Evolutionary conservation across 2,329 filamentous ascomycete genomes (phyloP), one percentile per base, ranked within the genome.

Genomic region (Colletotrichum spaethianum): DNA sequence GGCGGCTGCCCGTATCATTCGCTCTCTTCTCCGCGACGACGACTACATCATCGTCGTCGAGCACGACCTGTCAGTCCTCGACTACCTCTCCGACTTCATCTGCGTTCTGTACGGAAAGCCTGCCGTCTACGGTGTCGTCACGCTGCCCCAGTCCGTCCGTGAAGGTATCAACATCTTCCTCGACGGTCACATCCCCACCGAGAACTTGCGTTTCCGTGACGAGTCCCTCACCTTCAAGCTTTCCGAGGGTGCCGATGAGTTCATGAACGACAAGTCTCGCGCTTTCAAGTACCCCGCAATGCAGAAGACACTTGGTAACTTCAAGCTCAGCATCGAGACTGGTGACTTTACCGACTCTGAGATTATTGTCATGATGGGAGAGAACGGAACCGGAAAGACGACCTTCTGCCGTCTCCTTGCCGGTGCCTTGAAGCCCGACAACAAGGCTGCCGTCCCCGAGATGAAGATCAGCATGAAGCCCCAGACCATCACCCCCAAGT

Each of bases 391-490:
- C 44, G 97, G 97, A 82, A 98, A 99, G 89, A 99, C 96, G 1
- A 99, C 96, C 6, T 99, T 99, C 89, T 98, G 96, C 88, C 94
- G 93, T 81, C 93, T 99, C 86, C 89, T 99, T 76, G 96, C 96
- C 70, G 97, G 97, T 80, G 94, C 93, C 48, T 89, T 97, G 77
- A 96, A 98, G 86, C 96, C 97, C 11, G 97, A 99, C 78, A 91
- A 90, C 77, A 91, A 88, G 75, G 87, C 90, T 78, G 91, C 91
- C 78, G 90, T 99, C 20, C 96, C 96, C 20, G 91, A 94, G 77
- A 97, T 99, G 95, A 95, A 93, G 86, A 98, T 99, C 82, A 95
- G 93, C 87, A 97, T 98, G 95, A 99, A 99, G 89, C 97, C 97
- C 26, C 96, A 99, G 87, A 99, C 97, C 79, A 99, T 99, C 80